A percentile compares a stretch with the other conserved stretches of the same genome.
Conservation (phyloP, 2,329 filamentous ascomycete species). For the Truncatella angustata region DNA sequence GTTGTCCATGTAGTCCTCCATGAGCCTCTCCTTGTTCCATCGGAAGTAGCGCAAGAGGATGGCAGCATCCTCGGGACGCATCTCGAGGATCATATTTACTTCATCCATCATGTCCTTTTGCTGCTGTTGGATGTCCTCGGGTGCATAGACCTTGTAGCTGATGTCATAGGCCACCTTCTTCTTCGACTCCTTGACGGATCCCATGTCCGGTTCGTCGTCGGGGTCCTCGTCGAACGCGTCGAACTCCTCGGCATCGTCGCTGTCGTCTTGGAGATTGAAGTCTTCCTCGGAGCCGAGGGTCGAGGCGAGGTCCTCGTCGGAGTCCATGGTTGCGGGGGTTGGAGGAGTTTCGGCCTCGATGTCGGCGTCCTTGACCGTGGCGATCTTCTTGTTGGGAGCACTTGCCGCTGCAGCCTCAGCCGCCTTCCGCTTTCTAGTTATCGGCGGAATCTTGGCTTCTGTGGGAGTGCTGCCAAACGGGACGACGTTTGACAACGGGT, state of each 20-base stretch:
- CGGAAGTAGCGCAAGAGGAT: slow-evolving; percentile 85
- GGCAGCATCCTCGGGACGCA: slow-evolving; percentile 84
- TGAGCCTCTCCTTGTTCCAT: slow-evolving; percentile 95
- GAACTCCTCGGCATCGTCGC: slow-evolving; percentile 62
- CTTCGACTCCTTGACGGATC: slow-evolving; percentile 59
- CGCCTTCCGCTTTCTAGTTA: slow-evolving; percentile 61
- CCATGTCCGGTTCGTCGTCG: slow-evolving; percentile 53
- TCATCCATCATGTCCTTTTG: slow-evolving; percentile 86
- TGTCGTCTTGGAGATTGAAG: slow-evolving; percentile 67
- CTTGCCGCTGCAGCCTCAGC: slow-evolving; percentile 57
- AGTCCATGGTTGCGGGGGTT: slow-evolving; percentile 77
- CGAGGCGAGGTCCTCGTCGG: slow-evolving; percentile 91
- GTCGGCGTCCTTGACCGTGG: slow-evolving; percentile 42
- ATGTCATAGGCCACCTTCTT: slow-evolving; percentile 79
- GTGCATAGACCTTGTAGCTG: slow-evolving; percentile 77
- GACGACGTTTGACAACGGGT: slow-evolving; percentile 5
- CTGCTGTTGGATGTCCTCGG: slow-evolving; percentile 77
- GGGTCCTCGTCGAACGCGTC: slow-evolving; percentile 58
- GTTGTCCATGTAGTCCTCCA: slow-evolving; percentile 95
- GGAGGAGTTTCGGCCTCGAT: slow-evolving; percentile 51
- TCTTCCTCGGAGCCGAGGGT: slow-evolving; percentile 76
- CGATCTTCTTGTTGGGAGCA: slow-evolving; percentile 50
- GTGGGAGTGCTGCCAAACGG: slow-evolving; percentile 19
- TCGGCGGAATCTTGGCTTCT: slow-evolving; percentile 55
- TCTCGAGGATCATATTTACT: slow-evolving; percentile 86